Base-by-base conservation (phyloP, 257 asterid species). In the Penstemon barbatus region DNA sequence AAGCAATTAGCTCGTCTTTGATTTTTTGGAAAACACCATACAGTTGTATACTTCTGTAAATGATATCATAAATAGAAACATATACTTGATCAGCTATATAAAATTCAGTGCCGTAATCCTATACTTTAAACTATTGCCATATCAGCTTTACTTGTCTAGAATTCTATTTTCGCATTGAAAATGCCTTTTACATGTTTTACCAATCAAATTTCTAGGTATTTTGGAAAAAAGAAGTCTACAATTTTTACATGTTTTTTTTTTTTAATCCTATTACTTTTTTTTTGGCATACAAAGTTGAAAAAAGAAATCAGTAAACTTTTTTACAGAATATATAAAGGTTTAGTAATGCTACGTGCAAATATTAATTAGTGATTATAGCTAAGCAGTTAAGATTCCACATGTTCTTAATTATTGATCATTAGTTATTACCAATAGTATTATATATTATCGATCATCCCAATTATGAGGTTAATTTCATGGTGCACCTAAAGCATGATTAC, bases 1-100 rank as follows among this genome's bases (percentile, higher is more conserved):
- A 59, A 75, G 66, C 36, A 74, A 70, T 7, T 73, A 79, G 59
- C 40, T 60, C 33, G 1, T 12, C 13, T 57, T 57, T 7, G 44
- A 53, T 11, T 12, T 50, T 45, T 39, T 52, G 36, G 7, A 10
- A 25, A 3, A 8, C 45, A 33, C 3, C 13, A 63, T 45, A 51
- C 7, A n/a, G 13, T 66, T 41, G 54, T 50, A 51, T 33, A 39
- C 5, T 46, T 55, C 3, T 56, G 53, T 37, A 45, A 38, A 72
- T 45, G 13, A 8, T 9, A 63, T 25, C 7, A 44, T 11, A 13
- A 46, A 69, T 36, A 44, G 11, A 57, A 36, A 45, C 13, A 45
- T 46, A 7, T 45, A 48, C 43, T 15, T 37, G 38, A 43, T 1
- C 25, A 44, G 37, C 40, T 6, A 37, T 25, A 12, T 10, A 51